Percentiles rank a stretch among this genome's conserved stretches.
phyloP scores from a whole-genome alignment of 305 asterid species.

The Rubia balearica region DNA sequence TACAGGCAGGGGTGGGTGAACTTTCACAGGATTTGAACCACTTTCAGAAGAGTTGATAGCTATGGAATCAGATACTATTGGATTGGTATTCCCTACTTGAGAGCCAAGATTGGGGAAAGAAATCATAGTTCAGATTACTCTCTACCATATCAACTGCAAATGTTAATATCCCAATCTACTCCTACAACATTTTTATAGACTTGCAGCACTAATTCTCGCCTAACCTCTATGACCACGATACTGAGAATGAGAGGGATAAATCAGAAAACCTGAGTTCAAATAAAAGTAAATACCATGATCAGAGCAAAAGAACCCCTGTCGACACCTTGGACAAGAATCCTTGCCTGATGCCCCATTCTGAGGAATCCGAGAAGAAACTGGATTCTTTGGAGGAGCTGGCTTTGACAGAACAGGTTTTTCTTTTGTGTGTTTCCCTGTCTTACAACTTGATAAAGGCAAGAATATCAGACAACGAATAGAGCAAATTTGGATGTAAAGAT shows the following conservation, averaged over 20 bases:
- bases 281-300: constrained; percentile 59
- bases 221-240: background rate
- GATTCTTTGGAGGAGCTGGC: constrained; percentile 26
- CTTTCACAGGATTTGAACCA: constrained; percentile 28
- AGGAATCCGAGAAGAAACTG: constrained; percentile 30
- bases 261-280: background rate
- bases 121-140: constrained; percentile 5
- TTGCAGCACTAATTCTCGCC: background rate
- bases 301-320: constrained; percentile 95
- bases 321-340: constrained; percentile 72
- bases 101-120: constrained; percentile 40
- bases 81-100: constrained; percentile 38
- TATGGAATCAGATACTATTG: constrained; percentile 29
- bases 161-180: background rate
- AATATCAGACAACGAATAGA: constrained; percentile 17
- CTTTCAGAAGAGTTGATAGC: constrained; percentile 24
- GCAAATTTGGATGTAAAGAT: background rate
- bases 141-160: background rate
- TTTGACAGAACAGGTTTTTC: constrained; percentile 42
- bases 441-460: constrained; percentile 53
- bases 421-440: constrained; percentile 78
- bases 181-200: too few relatives aligned
- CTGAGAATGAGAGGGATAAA: background rate
- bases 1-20: constrained; percentile 30
- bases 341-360: constrained; percentile 30